Conservation (phyloP, 2,329 filamentous ascomycete species). For the Colletotrichum horii region DNA sequence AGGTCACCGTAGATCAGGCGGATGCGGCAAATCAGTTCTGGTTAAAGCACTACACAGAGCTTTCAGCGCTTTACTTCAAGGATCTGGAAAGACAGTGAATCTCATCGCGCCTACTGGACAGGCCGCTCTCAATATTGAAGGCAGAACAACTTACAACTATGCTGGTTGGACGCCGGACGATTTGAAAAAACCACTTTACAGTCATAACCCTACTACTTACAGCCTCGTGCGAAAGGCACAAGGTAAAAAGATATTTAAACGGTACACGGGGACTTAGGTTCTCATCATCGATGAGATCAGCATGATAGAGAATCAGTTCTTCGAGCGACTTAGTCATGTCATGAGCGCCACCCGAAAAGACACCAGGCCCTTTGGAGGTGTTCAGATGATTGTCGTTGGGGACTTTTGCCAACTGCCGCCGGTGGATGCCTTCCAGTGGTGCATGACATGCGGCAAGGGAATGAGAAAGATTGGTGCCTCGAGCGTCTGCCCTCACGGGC, state of each 20-base stretch:
- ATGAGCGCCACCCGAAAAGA: background rate
- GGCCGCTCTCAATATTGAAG: constrained; percentile 61
- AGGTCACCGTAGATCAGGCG: background rate
- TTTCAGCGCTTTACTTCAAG: background rate
- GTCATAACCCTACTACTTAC: no score
- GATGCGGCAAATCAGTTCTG: constrained; percentile 6
- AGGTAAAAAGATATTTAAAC: constrained; percentile 33
- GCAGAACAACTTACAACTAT: constrained; percentile 61
- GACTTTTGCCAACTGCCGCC: constrained; percentile 5
- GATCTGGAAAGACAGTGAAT: constrained; percentile 30
- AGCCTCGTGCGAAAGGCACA: background rate
- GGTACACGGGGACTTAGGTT: constrained; percentile 52
- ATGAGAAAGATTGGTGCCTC: background rate
- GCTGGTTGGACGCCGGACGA: constrained; percentile 56
- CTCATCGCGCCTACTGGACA: constrained; percentile 66
- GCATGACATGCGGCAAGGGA: no score
- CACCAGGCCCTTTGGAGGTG: background rate
- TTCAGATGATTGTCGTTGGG: background rate
- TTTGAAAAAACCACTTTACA: background rate
- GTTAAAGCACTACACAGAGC: background rate
- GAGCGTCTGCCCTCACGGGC: background rate
- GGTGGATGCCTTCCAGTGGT: background rate
- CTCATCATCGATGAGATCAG: constrained; percentile 71
- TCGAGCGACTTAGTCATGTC: constrained; percentile 61
- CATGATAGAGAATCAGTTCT: constrained; percentile 71